A percentile compares a stretch with the other conserved stretches of the same genome.
These are phyloP conservation scores for Calonectria pseudoturangicola DNA, from an alignment of 2,329 filamentous ascomycete species.

Conservation along the genomic window DNA sequence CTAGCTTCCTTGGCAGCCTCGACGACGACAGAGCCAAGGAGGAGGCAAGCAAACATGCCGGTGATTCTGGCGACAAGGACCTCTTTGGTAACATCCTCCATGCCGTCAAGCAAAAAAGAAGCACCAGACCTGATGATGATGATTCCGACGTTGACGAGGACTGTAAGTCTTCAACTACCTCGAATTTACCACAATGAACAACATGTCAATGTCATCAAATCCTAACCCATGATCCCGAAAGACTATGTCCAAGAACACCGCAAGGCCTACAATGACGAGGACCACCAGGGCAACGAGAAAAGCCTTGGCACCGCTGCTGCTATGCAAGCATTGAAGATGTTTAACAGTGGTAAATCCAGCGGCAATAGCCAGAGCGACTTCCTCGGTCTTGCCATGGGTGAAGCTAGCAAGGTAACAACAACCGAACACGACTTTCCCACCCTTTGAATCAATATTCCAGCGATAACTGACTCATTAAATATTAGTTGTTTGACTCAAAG, in stretches of 20 bases:
- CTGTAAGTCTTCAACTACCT: slow-evolving; percentile 57
- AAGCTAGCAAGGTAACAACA: slow-evolving; percentile 80
- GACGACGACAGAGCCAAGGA: slow-evolving; percentile 69
- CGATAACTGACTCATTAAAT: slow-evolving; percentile 38
- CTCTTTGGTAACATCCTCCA: slow-evolving; percentile 71
- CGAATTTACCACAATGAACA: not conserved
- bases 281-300: slow-evolving; percentile 67
- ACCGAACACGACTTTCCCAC: not conserved
- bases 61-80: slow-evolving; percentile 66
- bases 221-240: slow-evolving; percentile 47
- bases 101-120: slow-evolving; percentile 69
- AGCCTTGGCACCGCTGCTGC: slow-evolving; percentile 84
- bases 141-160: slow-evolving; percentile 70
- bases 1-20: slow-evolving; percentile 66
- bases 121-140: slow-evolving; percentile 68
- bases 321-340: slow-evolving; percentile 88
- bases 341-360: slow-evolving; percentile 73
- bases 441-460: not conserved
- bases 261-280: slow-evolving; percentile 78
- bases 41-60: slow-evolving; percentile 68
- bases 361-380: slow-evolving; percentile 83
- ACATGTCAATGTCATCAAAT: not conserved
- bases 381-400: slow-evolving; percentile 89
- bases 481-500: slow-evolving; percentile 76
- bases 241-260: slow-evolving; percentile 85